These are phyloP conservation scores for Platismatia glauca DNA, from an alignment of 495 filamentous ascomycete genomes.

Conservation along the genomic window DNA sequence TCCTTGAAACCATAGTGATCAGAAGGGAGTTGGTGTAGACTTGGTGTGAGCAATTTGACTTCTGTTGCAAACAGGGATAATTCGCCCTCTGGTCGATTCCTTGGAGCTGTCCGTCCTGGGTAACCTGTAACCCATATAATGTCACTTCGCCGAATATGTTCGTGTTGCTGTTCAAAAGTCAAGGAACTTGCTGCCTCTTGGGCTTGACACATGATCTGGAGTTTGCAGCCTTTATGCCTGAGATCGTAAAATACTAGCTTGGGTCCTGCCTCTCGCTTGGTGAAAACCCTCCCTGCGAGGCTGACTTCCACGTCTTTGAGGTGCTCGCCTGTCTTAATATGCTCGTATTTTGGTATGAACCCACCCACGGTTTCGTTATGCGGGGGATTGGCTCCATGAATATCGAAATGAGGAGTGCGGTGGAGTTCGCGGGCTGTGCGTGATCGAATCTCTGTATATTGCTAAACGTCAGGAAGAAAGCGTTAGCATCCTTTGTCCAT, in stretches of 20 bases:
- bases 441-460: slow-evolving; percentile 97
- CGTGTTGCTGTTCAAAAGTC: slow-evolving; percentile 78
- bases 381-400: slow-evolving; percentile 77
- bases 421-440: slow-evolving; percentile 76
- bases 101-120: slow-evolving; percentile 81
- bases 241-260: slow-evolving; percentile 95
- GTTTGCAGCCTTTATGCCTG: slow-evolving; percentile 68
- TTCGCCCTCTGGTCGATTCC: slow-evolving; percentile 79
- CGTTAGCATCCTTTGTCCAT: slow-evolving; percentile 1
- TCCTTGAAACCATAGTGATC: slow-evolving; percentile 93
- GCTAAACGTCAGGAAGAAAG: slow-evolving; percentile 37
- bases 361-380: slow-evolving; percentile 68
- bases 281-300: slow-evolving; percentile 79
- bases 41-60: slow-evolving; percentile 77
- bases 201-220: slow-evolving; percentile 87
- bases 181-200: slow-evolving; percentile 55
- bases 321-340: slow-evolving; percentile 78
- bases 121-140: slow-evolving; percentile 83
- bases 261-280: slow-evolving; percentile 68
- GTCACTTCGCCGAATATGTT: slow-evolving; percentile 81
- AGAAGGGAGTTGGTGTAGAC: slow-evolving; percentile 84
- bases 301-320: slow-evolving; percentile 61
- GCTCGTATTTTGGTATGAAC: slow-evolving; percentile 63
- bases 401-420: slow-evolving; percentile 78
- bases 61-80: slow-evolving; percentile 88